Conservation (phyloP, 768 basidiomycete genomes). For the Sporobolomyces roseus region DNA sequence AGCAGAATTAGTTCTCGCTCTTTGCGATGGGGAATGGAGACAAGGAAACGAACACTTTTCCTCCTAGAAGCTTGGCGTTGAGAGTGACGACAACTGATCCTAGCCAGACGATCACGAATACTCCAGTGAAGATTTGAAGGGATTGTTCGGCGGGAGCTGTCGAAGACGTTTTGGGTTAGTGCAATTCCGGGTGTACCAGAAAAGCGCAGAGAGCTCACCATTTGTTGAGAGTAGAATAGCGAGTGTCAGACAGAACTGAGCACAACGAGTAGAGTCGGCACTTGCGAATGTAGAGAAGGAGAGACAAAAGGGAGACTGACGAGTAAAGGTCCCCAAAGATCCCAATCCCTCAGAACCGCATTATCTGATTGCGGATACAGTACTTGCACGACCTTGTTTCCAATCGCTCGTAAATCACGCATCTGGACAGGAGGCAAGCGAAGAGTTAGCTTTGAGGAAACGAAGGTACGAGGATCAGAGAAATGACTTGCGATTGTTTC, state of each 20-base stretch:
- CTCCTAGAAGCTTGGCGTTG: constrained; percentile 72
- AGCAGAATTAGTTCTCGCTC: neutral
- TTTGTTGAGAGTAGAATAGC: constrained; percentile 82
- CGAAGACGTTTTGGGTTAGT: neutral
- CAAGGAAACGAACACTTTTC: constrained; percentile 49
- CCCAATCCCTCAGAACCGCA: constrained; percentile 89
- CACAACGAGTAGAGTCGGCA: neutral
- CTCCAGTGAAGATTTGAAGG: constrained; percentile 83
- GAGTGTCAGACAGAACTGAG: constrained; percentile 63
- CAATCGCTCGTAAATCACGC: constrained; percentile 84
- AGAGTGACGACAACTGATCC: constrained; percentile 87
- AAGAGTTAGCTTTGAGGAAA: neutral
- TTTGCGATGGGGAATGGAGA: neutral
- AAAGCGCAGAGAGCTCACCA: constrained; percentile 52
- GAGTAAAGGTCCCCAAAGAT: constrained; percentile 91
- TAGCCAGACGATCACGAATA: constrained; percentile 76
- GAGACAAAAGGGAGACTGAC: constrained; percentile 36
- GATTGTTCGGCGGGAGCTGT: constrained; percentile 80
- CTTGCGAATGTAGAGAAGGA: constrained; percentile 41
- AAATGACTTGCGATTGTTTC: constrained; percentile 71
- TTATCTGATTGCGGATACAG: constrained; percentile 72
- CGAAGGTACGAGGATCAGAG: constrained; percentile 3
- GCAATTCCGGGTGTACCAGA: neutral
- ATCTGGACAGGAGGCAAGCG: constrained; percentile 54
- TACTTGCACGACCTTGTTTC: constrained; percentile 87